These are phyloP conservation scores for Cenchrus purpureus DNA, from an alignment of 176 grass and related monocot genomes.

Conservation along the genomic window DNA sequence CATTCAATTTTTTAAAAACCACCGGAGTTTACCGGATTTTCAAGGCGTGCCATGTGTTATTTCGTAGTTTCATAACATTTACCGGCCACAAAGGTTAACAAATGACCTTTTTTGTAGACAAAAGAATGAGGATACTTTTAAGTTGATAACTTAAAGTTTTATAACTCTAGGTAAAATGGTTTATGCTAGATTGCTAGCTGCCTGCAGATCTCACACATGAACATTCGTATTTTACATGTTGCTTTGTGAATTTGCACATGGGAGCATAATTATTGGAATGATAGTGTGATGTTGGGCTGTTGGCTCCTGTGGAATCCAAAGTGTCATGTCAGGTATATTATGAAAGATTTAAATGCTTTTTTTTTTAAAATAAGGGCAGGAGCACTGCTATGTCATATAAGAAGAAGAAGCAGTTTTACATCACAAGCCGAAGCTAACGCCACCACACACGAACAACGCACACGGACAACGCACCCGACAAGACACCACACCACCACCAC, in stretches of 20 bases:
- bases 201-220: background rate
- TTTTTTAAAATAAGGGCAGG: too few species aligned
- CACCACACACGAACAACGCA: too few species aligned
- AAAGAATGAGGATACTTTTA: background rate
- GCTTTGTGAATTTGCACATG: background rate
- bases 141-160: background rate
- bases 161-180: background rate
- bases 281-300: background rate
- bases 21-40: background rate
- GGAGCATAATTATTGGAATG: constrained; percentile 16
- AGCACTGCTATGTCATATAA: too few species aligned
- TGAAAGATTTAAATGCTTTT: background rate
- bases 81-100: background rate
- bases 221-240: background rate
- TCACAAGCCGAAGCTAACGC: too few species aligned
- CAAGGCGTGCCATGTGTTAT: background rate
- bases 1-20: background rate
- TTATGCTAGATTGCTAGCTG: background rate
- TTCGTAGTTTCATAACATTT: background rate
- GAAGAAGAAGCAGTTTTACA: too few species aligned
- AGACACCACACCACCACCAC: too few species aligned
- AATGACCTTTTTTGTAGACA: background rate
- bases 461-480: too few species aligned
- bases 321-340: background rate
- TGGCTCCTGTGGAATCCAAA: background rate